These are phyloP conservation scores for Cucurbitaria berberidis DNA, from an alignment of 2,329 filamentous ascomycete species.

Conservation along the genomic window DNA sequence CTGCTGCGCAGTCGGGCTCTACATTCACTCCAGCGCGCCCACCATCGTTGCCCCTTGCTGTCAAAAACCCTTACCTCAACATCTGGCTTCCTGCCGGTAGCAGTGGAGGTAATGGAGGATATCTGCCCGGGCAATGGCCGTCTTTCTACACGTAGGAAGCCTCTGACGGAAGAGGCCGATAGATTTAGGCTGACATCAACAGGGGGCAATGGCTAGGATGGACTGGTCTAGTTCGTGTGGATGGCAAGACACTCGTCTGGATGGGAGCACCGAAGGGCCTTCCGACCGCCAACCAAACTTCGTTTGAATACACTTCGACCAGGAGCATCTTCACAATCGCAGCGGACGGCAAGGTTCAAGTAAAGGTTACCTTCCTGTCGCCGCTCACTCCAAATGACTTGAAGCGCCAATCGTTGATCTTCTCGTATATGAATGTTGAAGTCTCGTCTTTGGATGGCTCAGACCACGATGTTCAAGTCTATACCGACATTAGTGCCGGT, in stretches of 20 bases:
- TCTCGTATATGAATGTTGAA: constrained; percentile 72
- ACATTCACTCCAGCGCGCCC: constrained; percentile 69
- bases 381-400: constrained; percentile 72
- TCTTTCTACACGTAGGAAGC: constrained; percentile 64
- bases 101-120: constrained; percentile 67
- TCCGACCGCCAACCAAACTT: constrained; percentile 62
- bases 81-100: constrained; percentile 70
- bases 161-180: constrained; percentile 51
- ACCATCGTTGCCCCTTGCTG: constrained; percentile 73
- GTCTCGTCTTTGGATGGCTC: constrained; percentile 67
- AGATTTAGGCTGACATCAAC: constrained; percentile 31
- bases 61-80: constrained; percentile 76
- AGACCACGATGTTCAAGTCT: constrained; percentile 70
- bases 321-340: constrained; percentile 72
- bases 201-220: constrained; percentile 66
- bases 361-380: constrained; percentile 74
- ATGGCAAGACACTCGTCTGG: constrained; percentile 48
- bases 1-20: constrained; percentile 46
- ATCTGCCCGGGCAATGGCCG: constrained; percentile 72
- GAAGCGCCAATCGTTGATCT: constrained; percentile 70
- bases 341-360: constrained; percentile 64
- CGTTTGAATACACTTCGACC: constrained; percentile 74
- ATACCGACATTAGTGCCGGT: constrained; percentile 75
- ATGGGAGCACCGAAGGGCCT: constrained; percentile 59
- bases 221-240: constrained; percentile 73